Conservation (phyloP, 192 early-diverging fungal species). For the Podochytrium sp. region DNA sequence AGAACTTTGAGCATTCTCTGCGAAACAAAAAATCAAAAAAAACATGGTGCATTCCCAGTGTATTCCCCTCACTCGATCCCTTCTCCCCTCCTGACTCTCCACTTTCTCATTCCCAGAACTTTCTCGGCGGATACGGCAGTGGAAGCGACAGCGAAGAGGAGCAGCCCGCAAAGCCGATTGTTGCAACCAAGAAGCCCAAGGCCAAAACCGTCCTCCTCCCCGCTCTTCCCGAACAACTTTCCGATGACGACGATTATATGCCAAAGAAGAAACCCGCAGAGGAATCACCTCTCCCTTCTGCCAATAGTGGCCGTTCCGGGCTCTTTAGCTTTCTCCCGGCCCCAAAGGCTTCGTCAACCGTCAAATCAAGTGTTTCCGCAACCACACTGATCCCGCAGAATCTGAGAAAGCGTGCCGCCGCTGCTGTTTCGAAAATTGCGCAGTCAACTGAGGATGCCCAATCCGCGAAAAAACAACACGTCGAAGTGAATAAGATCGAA, state of each 20-base stretch:
- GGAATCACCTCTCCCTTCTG: no score
- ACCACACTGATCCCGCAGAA: slow-evolving; percentile 9
- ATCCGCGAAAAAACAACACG: background rate
- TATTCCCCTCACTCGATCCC: background rate
- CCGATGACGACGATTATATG: slow-evolving; percentile 1
- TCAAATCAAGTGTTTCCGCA: background rate
- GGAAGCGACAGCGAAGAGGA: background rate
- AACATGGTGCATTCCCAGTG: background rate
- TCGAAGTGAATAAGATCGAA: background rate
- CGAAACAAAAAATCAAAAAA: background rate
- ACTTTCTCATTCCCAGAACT: background rate
- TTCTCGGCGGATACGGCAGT: background rate
- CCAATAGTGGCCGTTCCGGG: background rate
- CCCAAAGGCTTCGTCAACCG: background rate
- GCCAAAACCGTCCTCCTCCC: background rate
- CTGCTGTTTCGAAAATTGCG: background rate
- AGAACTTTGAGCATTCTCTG: no score
- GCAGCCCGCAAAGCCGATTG: background rate
- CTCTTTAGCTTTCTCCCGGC: slow-evolving; percentile 22
- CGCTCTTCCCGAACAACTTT: background rate
- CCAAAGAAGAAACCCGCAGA: no score
- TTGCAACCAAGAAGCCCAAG: background rate
- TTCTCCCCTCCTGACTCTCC: background rate
- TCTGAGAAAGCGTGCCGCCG: background rate
- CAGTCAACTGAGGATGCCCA: background rate